phyloP scores from a whole-genome alignment of 208 protist genomes.

The Leishmania braziliensis region DNA sequence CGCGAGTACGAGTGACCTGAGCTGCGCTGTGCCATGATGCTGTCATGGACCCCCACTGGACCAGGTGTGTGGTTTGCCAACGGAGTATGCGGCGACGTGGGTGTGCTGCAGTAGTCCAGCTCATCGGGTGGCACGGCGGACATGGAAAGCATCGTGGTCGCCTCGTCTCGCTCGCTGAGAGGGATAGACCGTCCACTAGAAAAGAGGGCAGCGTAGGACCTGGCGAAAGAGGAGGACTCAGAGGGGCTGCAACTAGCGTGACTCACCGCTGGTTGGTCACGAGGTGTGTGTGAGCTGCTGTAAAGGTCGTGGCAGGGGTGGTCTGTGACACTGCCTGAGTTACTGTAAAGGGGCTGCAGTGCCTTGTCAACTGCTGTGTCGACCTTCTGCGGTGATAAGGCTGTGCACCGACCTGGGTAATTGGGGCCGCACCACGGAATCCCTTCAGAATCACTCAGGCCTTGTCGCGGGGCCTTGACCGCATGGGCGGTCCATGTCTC shows the following conservation, averaged over 20 bases:
- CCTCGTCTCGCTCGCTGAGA: neutral
- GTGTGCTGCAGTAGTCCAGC: constrained; percentile 2
- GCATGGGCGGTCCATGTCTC: neutral
- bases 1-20: constrained; percentile 12
- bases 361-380: neutral
- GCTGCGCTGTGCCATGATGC: constrained; percentile 15
- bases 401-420: neutral
- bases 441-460: neutral
- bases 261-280: constrained; percentile 4
- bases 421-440: neutral
- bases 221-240: constrained; percentile 5
- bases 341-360: neutral
- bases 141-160: neutral
- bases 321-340: neutral
- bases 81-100: constrained; percentile 41
- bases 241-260: neutral
- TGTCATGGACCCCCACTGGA: constrained; percentile 8
- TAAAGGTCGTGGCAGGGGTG: neutral
- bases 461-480: neutral
- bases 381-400: neutral
- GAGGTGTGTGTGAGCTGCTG: constrained; percentile 16
- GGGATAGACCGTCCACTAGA: neutral
- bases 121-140: neutral
- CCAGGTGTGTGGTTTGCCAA: constrained; percentile 30
- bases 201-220: neutral